These are phyloP conservation scores for Torulaspora franciscae DNA, from an alignment of 805 yeast species.

Conservation along the genomic window DNA sequence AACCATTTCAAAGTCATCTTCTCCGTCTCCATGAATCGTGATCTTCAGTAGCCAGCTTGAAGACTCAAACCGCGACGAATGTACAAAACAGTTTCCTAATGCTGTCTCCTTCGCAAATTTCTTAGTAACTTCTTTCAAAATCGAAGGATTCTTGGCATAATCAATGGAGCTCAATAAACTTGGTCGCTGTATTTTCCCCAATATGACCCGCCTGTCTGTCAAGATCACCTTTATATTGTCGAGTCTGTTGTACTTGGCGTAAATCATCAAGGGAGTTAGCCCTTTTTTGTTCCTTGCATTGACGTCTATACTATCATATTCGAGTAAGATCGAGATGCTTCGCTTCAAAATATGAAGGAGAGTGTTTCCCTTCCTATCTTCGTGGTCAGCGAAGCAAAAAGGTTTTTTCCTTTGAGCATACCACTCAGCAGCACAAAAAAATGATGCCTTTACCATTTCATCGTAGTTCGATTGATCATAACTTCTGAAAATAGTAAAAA, in stretches of 20 bases:
- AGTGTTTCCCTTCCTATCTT: conserved; percentile 70
- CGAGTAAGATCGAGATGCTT: conserved; percentile 42
- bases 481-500: conserved; percentile 67
- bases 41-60: conserved; percentile 22
- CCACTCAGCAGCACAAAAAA: conserved; percentile 44
- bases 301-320: conserved; percentile 41
- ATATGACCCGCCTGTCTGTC: conserved; percentile 45
- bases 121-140: conserved; percentile 19
- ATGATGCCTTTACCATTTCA: conserved; percentile 43
- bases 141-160: conserved; percentile 38
- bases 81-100: conserved; percentile 16
- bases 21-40: conserved; percentile 2
- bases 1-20: conserved; percentile 8
- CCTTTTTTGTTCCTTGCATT: conserved; percentile 56
- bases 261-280: conserved; percentile 67
- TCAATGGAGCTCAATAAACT: conserved; percentile 41
- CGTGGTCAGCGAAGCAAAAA: conserved; percentile 55
- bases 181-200: conserved; percentile 34
- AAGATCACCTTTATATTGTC: conserved; percentile 54
- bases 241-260: conserved; percentile 60
- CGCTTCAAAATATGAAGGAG: conserved; percentile 65
- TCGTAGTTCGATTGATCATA: conserved; percentile 71
- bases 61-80: conserved; percentile 21
- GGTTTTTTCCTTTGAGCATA: conserved; percentile 30
- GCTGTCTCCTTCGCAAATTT: conserved; percentile 11